Evolutionary conservation across 148 eudicot genomes (phyloP).

Genomic region (Rhododendron ovatum): DNA sequence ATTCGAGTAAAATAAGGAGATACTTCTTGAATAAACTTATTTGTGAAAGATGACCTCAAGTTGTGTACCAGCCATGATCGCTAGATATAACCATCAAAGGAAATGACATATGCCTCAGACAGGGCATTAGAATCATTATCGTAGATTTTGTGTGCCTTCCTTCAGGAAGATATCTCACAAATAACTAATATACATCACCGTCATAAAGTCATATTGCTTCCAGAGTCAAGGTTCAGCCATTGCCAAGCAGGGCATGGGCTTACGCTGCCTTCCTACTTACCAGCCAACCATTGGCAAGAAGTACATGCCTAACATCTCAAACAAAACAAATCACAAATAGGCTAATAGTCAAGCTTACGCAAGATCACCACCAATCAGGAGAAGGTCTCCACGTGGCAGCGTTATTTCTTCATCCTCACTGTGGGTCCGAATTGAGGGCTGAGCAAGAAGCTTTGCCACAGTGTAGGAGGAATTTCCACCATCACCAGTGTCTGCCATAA

Average conservation of each 20-base stretch:
- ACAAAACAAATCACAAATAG: neutral
- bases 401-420: conserved; percentile 27
- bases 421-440: conserved; percentile 49
- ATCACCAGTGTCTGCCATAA: conserved; percentile 99
- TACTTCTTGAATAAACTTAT: neutral
- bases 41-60: neutral
- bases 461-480: conserved; percentile 93
- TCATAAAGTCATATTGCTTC: neutral
- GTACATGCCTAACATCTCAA: neutral
- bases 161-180: neutral
- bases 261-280: neutral
- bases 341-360: conserved; percentile 58
- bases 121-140: neutral
- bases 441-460: conserved; percentile 90
- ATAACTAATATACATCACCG: neutral
- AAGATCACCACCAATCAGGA: conserved; percentile 96
- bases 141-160: neutral
- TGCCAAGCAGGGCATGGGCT: neutral
- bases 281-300: neutral
- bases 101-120: neutral
- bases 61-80: neutral
- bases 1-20: neutral
- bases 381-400: conserved; percentile 74
- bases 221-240: neutral
- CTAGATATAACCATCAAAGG: neutral